These are phyloP conservation scores for Agastache rugosa DNA, from an alignment of 257 asterid species.

Conservation along the genomic window DNA sequence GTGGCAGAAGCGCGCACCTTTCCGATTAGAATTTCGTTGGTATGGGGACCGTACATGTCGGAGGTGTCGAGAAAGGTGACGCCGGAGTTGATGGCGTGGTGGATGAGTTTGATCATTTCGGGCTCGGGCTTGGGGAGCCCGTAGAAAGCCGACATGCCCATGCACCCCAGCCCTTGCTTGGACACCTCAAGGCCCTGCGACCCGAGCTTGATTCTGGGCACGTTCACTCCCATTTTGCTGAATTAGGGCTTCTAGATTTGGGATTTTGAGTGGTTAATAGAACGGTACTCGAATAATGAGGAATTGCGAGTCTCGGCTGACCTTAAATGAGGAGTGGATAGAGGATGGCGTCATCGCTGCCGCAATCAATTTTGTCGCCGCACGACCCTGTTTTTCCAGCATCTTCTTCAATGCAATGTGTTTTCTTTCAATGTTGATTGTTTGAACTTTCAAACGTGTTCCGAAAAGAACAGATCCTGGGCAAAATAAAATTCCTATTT, in stretches of 20 bases:
- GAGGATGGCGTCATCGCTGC: background rate
- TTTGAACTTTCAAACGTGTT: no score
- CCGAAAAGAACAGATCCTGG: no score
- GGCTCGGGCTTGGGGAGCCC: slow-evolving; percentile 42
- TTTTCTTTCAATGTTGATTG: no score
- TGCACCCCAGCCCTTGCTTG: slow-evolving; percentile 47
- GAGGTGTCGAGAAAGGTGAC: slow-evolving; percentile 48
- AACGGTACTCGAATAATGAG: no score
- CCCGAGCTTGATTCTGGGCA: slow-evolving; percentile 42
- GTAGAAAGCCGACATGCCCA: slow-evolving; percentile 45
- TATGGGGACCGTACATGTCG: slow-evolving; percentile 44
- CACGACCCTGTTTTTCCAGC: no score
- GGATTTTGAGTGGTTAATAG: no score
- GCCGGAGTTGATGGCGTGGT: slow-evolving; percentile 43
- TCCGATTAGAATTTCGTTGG: slow-evolving; percentile 43
- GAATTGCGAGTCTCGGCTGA: background rate
- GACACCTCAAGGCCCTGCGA: slow-evolving; percentile 50
- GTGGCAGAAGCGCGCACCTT: slow-evolving; percentile 15
- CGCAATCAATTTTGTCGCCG: background rate
- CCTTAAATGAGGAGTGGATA: background rate
- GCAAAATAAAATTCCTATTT: no score
- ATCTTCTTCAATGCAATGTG: no score
- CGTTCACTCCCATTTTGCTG: background rate
- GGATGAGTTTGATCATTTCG: slow-evolving; percentile 43
- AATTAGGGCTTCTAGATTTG: background rate